Evolutionary conservation across 805 yeast species (phyloP), one percentile per base, ranked within the genome.

Genomic region (Naumovozyma dairenensis): DNA sequence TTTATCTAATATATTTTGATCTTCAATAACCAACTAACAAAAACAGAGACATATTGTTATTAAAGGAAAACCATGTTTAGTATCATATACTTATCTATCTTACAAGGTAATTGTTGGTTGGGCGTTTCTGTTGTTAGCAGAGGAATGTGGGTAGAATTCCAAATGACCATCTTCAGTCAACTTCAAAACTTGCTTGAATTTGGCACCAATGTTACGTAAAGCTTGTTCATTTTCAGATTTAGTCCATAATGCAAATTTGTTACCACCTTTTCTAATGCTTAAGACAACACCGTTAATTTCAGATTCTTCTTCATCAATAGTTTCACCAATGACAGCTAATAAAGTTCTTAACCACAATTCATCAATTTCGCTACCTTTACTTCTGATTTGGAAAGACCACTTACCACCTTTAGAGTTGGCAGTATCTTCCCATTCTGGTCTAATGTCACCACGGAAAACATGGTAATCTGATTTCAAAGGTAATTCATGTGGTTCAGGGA

Each of bases 361-460:
- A 60, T 87, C 89, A 57, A 85, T 77, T 41, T 75, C 76, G 29
- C 66, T 62, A 42, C 63, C 60, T 44, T 71, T 80, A 42, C 73
- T 70, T 59, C 69, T 78, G 63, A 80, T 77, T 62, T 72, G 77
- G 64, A 73, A 82, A 28, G 82, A 70, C 95, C 96, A 92, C 66
- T 83, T 85, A 55, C 98, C 98, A 57, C 98, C 98, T 48, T 77
- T 71, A 39, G 82, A 62, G 63, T 92, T 92, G 45, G 75, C 73
- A 35, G 66, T 69, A 62, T 92, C 97, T 70, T 92, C 98, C 98
- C 98, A 92, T 71, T 92, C 97, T 36, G 98, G 98, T 62, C 84
- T 80, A 53, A 92, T 77, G 38, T 86, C 94, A 57, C 80, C 82
- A 66, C 89, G 81, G 71, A 92, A 92, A 54, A 89, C 74, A 60